Evolutionary conservation across 1,139 yeast genomes (phyloP), one percentile per base, ranked within the genome.

Genomic region (Sugiyamaella neomexicana): DNA sequence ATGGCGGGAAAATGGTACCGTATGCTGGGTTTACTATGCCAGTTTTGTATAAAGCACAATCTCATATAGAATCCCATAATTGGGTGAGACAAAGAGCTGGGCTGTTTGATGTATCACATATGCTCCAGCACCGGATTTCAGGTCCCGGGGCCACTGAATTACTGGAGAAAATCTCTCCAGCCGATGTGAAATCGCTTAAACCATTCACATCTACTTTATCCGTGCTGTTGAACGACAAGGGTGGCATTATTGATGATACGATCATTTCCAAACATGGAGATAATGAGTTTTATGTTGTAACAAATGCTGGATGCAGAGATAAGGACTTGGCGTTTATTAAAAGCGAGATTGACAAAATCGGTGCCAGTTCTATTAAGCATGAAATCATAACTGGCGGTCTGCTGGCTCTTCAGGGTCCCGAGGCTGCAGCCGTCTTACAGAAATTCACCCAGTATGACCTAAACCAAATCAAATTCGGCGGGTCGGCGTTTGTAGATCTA

Each of bases 11-110:
- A 58, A 85, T 93, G 86, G 98, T 90, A 2, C 95, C 93, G 42
- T 93, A 89, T 72, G 98, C 98, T 27, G 97, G 97, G 15, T 93
- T 81, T 68, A 82, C 85, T 51, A 91, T 93, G 98, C 99, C 99
- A 1, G 91, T 93, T 10, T 73, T 89, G 47, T 93, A 91, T 75
- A 80, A 82, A 62, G 83, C 78, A 17, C 96, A 89, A 71, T 73
- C 89, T 2, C 98, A 91, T 70, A 83, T 89, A 48, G 96, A 90
- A 58, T 90, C 97, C 1, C 99, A 93, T 74, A 80, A 86, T 59
- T 93, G 98, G 97, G 95, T 93, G 0, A 82, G 99, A 69, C 68
- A 76, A 34, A 81, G 87, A 60, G 93, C 91, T 48, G 99, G 99
- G 5, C 75, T 93, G 55, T 93, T 93, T 66, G 99, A 93, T 70